Evolutionary conservation across 108 stramenopile species (phyloP).

Genomic region (Bacterosira constricta): DNA sequence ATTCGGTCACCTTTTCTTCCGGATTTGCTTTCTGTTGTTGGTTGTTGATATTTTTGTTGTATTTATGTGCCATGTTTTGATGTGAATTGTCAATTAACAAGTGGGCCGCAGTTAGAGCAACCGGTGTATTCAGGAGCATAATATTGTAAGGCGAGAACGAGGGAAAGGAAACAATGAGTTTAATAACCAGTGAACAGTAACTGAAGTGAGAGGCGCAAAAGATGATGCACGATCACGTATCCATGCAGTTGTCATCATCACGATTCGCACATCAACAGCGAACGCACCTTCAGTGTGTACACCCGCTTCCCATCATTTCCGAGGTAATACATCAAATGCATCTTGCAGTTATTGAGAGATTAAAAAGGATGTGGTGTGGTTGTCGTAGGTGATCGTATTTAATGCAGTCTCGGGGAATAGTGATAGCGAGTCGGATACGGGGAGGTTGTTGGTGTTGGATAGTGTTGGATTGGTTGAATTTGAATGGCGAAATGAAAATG

Average conservation of each 20-base stretch:
- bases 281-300: conserved; percentile 96
- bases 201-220: background rate
- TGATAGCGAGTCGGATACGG: no score
- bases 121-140: background rate
- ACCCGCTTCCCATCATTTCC: conserved; percentile 93
- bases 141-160: background rate
- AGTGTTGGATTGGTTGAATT: no score
- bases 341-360: no score
- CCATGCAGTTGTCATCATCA: background rate
- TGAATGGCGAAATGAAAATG: no score
- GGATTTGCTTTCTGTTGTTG: conserved; percentile 82
- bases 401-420: no score
- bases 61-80: background rate
- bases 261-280: background rate
- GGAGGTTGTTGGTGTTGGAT: no score
- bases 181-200: background rate
- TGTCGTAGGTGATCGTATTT: no score
- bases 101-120: no score
- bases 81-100: background rate
- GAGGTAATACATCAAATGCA: conserved; percentile 99
- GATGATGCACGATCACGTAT: background rate
- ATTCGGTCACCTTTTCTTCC: conserved; percentile 85
- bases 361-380: no score
- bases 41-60: conserved; percentile 1
- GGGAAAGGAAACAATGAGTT: background rate